Conservation (phyloP, 73 alveolate species). For the Paraurostyla sp. region DNA sequence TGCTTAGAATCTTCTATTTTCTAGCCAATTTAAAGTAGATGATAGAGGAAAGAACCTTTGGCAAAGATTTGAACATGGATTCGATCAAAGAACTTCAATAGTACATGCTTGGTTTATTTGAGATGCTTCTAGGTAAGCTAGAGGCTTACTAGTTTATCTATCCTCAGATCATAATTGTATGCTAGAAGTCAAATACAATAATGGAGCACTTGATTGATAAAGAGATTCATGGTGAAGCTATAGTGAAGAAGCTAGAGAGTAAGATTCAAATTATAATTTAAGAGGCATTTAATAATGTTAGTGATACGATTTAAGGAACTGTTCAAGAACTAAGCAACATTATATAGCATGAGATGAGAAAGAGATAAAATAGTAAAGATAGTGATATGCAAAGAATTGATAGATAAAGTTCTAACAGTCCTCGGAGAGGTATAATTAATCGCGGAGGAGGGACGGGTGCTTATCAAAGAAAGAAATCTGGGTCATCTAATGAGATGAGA, state of each 20-base stretch:
- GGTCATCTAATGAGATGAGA: not conserved
- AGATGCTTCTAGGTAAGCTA: conserved; percentile 39
- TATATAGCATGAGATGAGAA: conserved; percentile 1
- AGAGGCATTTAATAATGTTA: not conserved
- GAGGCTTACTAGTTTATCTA: conserved; percentile 25
- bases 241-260: not conserved
- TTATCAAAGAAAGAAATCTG: conserved; percentile 20
- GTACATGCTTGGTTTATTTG: conserved; percentile 38
- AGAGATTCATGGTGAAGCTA: conserved; percentile 29
- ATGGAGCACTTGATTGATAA: conserved; percentile 53
- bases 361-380: not conserved
- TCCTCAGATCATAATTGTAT: conserved; percentile 18
- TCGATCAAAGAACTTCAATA: conserved; percentile 11
- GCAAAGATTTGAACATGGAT: conserved; percentile 26
- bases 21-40: not conserved
- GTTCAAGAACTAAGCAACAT: conserved; percentile 26
- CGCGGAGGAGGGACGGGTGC: too few species aligned
- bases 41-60: conserved; percentile 18
- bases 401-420: not conserved
- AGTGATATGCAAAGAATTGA: not conserved
- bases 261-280: not conserved
- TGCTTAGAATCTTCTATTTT: conserved; percentile 35
- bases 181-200: conserved; percentile 22
- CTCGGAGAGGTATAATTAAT: not conserved
- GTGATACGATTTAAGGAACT: not conserved